Base-by-base conservation (phyloP, 2,329 filamentous ascomycete genomes). In the Aspergillus tanneri region DNA sequence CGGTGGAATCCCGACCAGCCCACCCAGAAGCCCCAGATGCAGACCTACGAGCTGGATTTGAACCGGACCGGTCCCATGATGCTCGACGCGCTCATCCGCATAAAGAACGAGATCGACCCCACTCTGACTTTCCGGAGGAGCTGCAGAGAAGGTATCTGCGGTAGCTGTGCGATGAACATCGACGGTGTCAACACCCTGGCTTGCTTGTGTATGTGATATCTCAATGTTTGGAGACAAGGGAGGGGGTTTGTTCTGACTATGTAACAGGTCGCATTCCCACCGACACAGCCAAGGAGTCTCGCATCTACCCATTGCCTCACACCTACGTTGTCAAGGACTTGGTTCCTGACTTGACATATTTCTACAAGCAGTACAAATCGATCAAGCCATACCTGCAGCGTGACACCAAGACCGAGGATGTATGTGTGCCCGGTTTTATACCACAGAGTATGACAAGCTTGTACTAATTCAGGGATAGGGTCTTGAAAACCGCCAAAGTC, bases 311-410 rank as follows among this genome's bases (percentile, higher is more conserved):
- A 53, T 82, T 99, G 60, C 93, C 93, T 64, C 93, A 99, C 78
- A 96, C 91, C 73, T 99, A 96, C 76, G 89, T 99, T 62, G 91
- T 99, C 77, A 99, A 97, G 84, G 93, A 99, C 72, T 84, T 99
- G 55, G 93, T 99, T 25, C 92, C 93, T 50, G 93, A 99, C 71
- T 79, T 99, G 77, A 99, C 93, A 55, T 88, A 93, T 68, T 97
- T 99, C 79, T 99, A 99, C 84, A 97, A 97, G 83, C 93, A 99
- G 81, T 99, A 99, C 84, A 96, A 96, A 77, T 96, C 91, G 12
- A 96, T 99, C 77, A 95, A 97, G 85, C 93, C 93, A 35, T 99
- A 96, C 73, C 85, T 99, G 45, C 93, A 97, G 79, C 84, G 90
- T 67, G 86, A 91, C 56, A 93, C 89, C 22, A 86, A 88, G 46